Conservation (phyloP, 192 early-diverging fungal genomes). For the Umbelopsis sp. region DNA sequence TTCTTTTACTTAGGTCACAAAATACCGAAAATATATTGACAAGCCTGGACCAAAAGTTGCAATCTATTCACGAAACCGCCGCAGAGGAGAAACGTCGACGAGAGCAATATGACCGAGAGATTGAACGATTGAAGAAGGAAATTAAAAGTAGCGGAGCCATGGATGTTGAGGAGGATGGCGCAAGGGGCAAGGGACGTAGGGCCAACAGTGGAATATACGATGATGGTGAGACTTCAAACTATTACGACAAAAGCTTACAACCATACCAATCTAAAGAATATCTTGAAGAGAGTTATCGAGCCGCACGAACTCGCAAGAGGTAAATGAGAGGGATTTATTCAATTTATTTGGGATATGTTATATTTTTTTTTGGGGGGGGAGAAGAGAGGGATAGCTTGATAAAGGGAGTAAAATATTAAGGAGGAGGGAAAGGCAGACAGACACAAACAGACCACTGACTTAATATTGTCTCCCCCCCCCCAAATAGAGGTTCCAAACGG, state of each 20-base stretch:
- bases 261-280: slow-evolving; percentile 16
- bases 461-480: neutral
- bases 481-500: slow-evolving; percentile 26
- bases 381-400: neutral
- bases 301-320: slow-evolving; percentile 7
- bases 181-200: slow-evolving; percentile 14
- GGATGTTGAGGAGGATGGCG: slow-evolving; percentile 2
- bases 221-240: slow-evolving; percentile 10
- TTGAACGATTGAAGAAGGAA: slow-evolving; percentile 49
- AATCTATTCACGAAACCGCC: slow-evolving; percentile 44
- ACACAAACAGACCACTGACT: no score
- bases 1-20: slow-evolving; percentile 42
- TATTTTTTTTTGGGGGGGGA: neutral
- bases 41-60: slow-evolving; percentile 55
- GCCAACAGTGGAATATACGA: slow-evolving; percentile 3
- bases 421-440: no score
- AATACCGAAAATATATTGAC: slow-evolving; percentile 57
- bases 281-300: slow-evolving; percentile 14
- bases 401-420: no score
- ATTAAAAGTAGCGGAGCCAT: slow-evolving; percentile 13
- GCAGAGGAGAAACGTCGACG: slow-evolving; percentile 39
- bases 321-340: neutral
- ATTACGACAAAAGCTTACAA: neutral
- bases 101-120: slow-evolving; percentile 49
- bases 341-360: no score